These are phyloP conservation scores for Saccharomyces pastorianus DNA, from an alignment of 1,139 yeast species.

Conservation along the genomic window DNA sequence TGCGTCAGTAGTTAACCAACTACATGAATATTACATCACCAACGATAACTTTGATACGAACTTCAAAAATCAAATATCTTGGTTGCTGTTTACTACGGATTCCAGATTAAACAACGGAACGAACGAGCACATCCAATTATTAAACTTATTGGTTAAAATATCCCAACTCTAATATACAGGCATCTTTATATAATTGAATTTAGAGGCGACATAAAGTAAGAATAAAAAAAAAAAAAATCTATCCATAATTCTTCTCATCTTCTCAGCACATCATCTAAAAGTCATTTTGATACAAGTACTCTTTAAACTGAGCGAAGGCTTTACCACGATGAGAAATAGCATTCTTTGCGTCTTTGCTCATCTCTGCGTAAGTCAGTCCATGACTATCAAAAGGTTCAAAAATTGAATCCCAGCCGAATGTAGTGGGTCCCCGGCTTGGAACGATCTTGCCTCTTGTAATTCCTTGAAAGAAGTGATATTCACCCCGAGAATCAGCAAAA, in stretches of 20 bases:
- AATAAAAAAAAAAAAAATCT: slow-evolving; percentile 5
- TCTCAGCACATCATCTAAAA: neutral
- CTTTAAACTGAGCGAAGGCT: slow-evolving; percentile 68
- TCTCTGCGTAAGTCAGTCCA: slow-evolving; percentile 78
- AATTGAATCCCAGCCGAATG: slow-evolving; percentile 92
- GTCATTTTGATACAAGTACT: slow-evolving; percentile 36
- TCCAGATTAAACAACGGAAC: slow-evolving; percentile 73
- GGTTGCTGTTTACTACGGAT: slow-evolving; percentile 67
- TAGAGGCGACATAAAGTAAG: neutral
- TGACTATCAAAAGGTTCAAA: slow-evolving; percentile 57
- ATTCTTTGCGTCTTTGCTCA: slow-evolving; percentile 71
- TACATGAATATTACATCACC: slow-evolving; percentile 65
- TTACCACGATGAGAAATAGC: slow-evolving; percentile 76
- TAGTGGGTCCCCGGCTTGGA: slow-evolving; percentile 57
- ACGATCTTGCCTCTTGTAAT: slow-evolving; percentile 76
- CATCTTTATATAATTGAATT: neutral
- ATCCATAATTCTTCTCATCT: neutral
- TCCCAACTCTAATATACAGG: slow-evolving; percentile 30
- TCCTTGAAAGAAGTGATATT: slow-evolving; percentile 76
- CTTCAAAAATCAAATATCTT: slow-evolving; percentile 59
- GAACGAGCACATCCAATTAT: slow-evolving; percentile 78
- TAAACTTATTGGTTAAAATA: slow-evolving; percentile 59
- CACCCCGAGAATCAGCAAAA: slow-evolving; percentile 77
- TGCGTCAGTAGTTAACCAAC: slow-evolving; percentile 64
- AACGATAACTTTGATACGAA: slow-evolving; percentile 46